Base-by-base conservation (phyloP, 768 basidiomycete species). In the Cantharellus cinnabarinus region DNA sequence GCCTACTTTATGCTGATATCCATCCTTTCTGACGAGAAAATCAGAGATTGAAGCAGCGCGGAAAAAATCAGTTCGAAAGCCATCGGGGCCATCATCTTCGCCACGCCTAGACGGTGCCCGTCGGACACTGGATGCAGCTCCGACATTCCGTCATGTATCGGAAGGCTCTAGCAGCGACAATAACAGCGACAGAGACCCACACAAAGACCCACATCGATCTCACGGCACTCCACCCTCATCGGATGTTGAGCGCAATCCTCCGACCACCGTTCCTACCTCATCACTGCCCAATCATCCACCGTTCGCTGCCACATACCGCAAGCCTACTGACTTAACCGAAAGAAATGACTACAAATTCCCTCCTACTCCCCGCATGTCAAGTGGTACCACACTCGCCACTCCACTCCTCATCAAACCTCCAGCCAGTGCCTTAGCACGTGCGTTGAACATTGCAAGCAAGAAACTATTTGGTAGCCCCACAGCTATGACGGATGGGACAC, bases 361-460 rank as follows among this genome's bases (percentile, higher is more conserved):
- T 37, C 60, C 56, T 50, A 54, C 58, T 38, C 61, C 61, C 14
- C 61, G 51, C 5, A 44, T 52, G 39, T 50, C 61, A 29, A 57
- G 29, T 29, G 58, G 37, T 4, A 34, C 15, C 5, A 15, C 59
- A 40, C 2, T 10, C 7, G 57, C 61, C 51, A 14, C 20, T 48
- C 15, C 59, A 52, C 35, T 42, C 40, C 15, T 80, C 81, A 3
- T 76, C 83, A 2, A 86, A 83, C 60, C 48, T n/a, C 61, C 62
- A 5, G 44, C 61, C 4, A 62, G 60, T 62, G 83, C 86, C 0
- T 75, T 89, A 2, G 82, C 83, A 57, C 79, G 85, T 2, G 88
- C 88, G 0, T 70, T 89, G n/a, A 83, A 75, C 61, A 71, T 87
- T 3, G 88, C 88, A 3, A 82, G 84, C 20, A 85, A 85, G 70